Percentiles rank a stretch among this genome's conserved stretches.
Conservation (phyloP, 495 filamentous ascomycete genomes). For the Hypomontagnella monticulosa region DNA sequence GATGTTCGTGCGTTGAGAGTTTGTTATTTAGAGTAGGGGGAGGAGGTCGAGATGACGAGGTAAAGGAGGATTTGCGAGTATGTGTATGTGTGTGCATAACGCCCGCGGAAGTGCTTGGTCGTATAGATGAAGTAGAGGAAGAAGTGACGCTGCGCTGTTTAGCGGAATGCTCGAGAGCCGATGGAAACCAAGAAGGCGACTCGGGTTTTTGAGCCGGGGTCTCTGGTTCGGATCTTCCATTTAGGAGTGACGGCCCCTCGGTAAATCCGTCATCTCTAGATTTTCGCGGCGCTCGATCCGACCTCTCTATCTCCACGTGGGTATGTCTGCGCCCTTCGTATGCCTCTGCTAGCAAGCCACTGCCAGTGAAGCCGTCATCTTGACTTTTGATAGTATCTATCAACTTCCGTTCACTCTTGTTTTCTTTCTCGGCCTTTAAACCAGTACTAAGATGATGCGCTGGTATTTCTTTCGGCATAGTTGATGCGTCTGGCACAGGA, state of each 20-base stretch:
- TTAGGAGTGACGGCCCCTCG: constrained; percentile 62
- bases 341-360: constrained; percentile 53
- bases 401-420: constrained; percentile 28
- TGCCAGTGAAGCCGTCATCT: constrained; percentile 47
- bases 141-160: constrained; percentile 42
- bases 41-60: constrained; percentile 34
- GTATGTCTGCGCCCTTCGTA: constrained; percentile 55
- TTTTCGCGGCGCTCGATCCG: constrained; percentile 32
- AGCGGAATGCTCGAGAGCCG: constrained; percentile 54
- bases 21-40: constrained; percentile 24
- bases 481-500: constrained; percentile 34
- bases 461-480: constrained; percentile 34
- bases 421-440: constrained; percentile 11
- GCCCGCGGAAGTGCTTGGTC: constrained; percentile 34
- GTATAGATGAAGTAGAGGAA: constrained; percentile 14
- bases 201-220: constrained; percentile 26
- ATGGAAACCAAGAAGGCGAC: constrained; percentile 56
- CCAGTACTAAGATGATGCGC: constrained; percentile 30
- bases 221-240: constrained; percentile 39
- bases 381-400: constrained; percentile 27
- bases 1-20: constrained; percentile 20
- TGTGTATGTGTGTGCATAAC: constrained; percentile 22
- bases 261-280: constrained; percentile 52
- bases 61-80: constrained; percentile 32
- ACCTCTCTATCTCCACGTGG: constrained; percentile 35